Conservation (phyloP, 2,329 filamentous ascomycete genomes). For the Didymella segeticola region DNA sequence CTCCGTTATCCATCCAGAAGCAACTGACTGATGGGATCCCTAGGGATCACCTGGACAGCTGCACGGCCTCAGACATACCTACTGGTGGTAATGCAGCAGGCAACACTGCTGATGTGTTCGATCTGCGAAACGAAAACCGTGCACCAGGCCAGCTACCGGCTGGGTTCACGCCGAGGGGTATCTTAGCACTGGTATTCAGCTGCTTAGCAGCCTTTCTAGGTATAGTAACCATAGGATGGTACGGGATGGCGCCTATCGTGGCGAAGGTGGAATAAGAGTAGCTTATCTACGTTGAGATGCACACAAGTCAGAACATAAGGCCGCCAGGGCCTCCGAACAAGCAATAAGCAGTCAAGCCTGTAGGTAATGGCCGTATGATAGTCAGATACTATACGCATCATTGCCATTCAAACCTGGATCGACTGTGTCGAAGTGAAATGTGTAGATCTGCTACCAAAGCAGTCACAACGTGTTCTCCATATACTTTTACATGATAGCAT, state of each 20-base stretch:
- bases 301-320: no score
- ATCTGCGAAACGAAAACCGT: constrained; percentile 61
- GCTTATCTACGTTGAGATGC: no score
- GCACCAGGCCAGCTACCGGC: constrained; percentile 64
- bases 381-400: no score
- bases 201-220: constrained; percentile 72
- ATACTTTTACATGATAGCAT: no score
- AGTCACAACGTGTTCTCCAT: no score
- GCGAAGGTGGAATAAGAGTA: no score
- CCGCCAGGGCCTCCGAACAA: no score
- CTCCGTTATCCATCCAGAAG: constrained; percentile 65
- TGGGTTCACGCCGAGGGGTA: constrained; percentile 75
- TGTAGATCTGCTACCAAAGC: no score
- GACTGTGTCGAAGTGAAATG: no score
- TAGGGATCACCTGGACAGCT: constrained; percentile 62
- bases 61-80: constrained; percentile 62
- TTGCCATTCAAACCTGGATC: no score
- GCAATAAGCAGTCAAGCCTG: no score
- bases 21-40: constrained; percentile 63
- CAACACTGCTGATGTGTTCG: constrained; percentile 68
- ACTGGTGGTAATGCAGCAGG: constrained; percentile 75
- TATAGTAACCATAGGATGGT: constrained; percentile 71
- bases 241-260: constrained; percentile 59
- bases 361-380: no score
- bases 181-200: constrained; percentile 77